A percentile compares a stretch with the other conserved stretches of the same genome.
These are phyloP conservation scores for Chytriomyces hyalinus DNA, from an alignment of 192 early-diverging fungal species.

Conservation along the genomic window DNA sequence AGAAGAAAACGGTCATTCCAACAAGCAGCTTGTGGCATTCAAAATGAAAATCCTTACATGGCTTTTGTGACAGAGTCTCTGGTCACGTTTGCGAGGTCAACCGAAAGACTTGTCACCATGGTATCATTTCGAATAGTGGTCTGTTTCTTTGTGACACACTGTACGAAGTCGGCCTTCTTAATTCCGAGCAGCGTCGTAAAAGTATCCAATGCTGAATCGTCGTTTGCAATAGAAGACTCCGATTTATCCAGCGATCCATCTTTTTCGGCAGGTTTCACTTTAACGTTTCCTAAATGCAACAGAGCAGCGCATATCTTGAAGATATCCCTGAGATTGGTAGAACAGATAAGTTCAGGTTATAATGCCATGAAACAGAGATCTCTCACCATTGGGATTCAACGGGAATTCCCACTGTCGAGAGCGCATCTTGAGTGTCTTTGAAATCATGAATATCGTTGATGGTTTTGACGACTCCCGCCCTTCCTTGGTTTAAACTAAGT, in stretches of 20 bases:
- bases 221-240: not conserved
- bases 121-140: slow-evolving; percentile 58
- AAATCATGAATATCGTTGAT: slow-evolving; percentile 88
- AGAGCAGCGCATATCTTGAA: slow-evolving; percentile 38
- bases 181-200: slow-evolving; percentile 10
- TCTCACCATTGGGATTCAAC: slow-evolving; percentile 69
- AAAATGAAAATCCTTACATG: slow-evolving; percentile 67
- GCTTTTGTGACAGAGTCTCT: slow-evolving; percentile 91
- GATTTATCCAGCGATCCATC: not conserved
- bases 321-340: slow-evolving; percentile 21
- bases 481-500: slow-evolving; percentile 68
- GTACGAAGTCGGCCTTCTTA: slow-evolving; percentile 44
- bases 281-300: slow-evolving; percentile 54
- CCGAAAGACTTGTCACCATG: slow-evolving; percentile 71
- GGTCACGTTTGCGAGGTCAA: slow-evolving; percentile 68
- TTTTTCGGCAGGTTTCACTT: slow-evolving; percentile 4
- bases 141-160: slow-evolving; percentile 85
- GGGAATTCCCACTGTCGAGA: slow-evolving; percentile 78
- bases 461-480: slow-evolving; percentile 64
- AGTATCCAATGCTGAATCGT: slow-evolving; percentile 16
- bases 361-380: not conserved
- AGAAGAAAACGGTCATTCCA: not conserved
- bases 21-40: not conserved
- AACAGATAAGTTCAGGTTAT: not conserved
- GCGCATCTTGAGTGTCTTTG: slow-evolving; percentile 72